Evolutionary conservation across 768 basidiomycete species (phyloP), one percentile per base, ranked within the genome.

Genomic region (Russula sp.): DNA sequence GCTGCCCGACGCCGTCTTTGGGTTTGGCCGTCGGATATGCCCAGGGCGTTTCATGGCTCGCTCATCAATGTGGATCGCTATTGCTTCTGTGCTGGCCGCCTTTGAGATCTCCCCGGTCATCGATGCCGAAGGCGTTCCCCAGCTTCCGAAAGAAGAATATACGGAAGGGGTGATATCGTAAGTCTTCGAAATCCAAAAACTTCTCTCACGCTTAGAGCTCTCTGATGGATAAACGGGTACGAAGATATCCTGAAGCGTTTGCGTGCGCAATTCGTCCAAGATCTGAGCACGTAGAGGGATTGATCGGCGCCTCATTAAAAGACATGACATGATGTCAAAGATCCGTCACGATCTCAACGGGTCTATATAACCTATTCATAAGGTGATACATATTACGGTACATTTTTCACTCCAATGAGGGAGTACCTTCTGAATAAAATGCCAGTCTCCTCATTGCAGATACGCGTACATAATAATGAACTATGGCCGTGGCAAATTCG

Each of bases 201-300:
- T 8, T 39, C 11, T 20, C 11, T n/a, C 36, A 36, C 13, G 46
- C n/a, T 50, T 18, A 34, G 5, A 7, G 35, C 11, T 53, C 11
- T 53, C 5, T 36, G 47, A 57, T 9, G 5, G 5, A 16, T 38
- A 35, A 22, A 22, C 22, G 2, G 50, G 50, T 10, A 5, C 8
- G 42, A 1, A 68, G 67, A 25, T 60, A 66, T 45, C 63, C 70
- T 14, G 65, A 61, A 29, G 55, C 64, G 25, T 71, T 71, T 58
- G 59, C 52, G 10, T 71, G 70, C 51, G 22, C 29, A 14, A 71
- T 71, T 46, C 60, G 56, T 34, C 65, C 70, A 18, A 63, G 70
- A 5, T 66, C 62, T 22, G 29, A 49, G 13, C 50, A 34, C 4
- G 51, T 60, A 25, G 54, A 59, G 47, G 50, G 54, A 22, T 53